Percentiles rank a stretch among this genome's conserved stretches.
Conservation (phyloP, 768 basidiomycete species). For the Piloderma croceum region DNA sequence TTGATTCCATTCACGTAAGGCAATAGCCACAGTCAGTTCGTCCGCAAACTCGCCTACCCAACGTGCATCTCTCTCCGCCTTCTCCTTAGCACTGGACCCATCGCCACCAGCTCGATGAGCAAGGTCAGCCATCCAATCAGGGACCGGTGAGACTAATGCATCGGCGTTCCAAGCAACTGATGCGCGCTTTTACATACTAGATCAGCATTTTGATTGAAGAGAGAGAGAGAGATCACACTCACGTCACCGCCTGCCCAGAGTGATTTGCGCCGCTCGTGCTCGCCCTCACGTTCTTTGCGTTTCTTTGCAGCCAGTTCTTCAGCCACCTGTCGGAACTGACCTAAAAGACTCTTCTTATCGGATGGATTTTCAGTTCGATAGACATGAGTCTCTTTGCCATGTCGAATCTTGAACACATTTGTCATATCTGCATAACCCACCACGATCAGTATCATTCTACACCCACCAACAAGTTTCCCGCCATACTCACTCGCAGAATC, state of each 20-base stretch:
- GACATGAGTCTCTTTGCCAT: constrained; percentile 91
- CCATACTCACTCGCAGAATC: constrained; percentile 78
- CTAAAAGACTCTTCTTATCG: constrained; percentile 83
- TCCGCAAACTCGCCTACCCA: constrained; percentile 92
- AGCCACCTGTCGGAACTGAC: constrained; percentile 85
- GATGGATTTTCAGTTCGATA: constrained; percentile 77
- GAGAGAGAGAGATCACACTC: constrained; percentile 11
- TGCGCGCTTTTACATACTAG: constrained; percentile 1
- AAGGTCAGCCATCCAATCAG: constrained; percentile 75
- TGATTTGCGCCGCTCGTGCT: constrained; percentile 83
- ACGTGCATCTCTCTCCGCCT: constrained; percentile 74
- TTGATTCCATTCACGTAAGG: constrained; percentile 81
- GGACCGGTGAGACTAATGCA: constrained; percentile 35
- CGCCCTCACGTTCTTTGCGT: constrained; percentile 90
- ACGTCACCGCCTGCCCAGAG: constrained; percentile 52
- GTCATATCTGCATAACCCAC: constrained; percentile 60
- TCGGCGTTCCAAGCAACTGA: constrained; percentile 1
- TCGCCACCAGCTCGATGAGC: constrained; percentile 52
- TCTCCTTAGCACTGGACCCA: constrained; percentile 56
- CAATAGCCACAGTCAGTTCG: constrained; percentile 85
- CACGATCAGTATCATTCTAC: constrained; percentile 6
- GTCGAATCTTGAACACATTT: constrained; percentile 94
- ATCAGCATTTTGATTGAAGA: constrained; percentile 1
- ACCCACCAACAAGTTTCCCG: not conserved
- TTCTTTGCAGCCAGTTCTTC: constrained; percentile 86